Base-by-base conservation (phyloP, 257 asterid species). In the Petunia secreta region DNA sequence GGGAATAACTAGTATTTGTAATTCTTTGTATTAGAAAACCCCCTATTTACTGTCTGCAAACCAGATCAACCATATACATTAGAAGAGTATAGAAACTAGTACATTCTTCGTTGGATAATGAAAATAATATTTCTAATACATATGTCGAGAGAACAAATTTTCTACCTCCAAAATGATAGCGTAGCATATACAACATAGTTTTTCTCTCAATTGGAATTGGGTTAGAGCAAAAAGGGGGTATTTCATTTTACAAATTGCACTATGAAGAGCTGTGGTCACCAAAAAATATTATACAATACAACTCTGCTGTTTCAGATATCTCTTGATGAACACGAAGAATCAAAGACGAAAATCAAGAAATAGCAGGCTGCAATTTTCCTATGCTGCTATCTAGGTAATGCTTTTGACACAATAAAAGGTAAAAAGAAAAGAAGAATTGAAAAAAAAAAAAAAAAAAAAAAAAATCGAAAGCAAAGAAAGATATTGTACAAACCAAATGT, bases 211-310 rank as follows among this genome's bases (percentile, higher is more conserved):
- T 68, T 40, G 25, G 44, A 9, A 41, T 67, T 8, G 54, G 54
- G 8, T 53, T 41, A 66, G 4, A 14, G 43, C 37, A 3, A n/a
- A 6, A 8, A 5, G 66, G 15, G 34, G 41, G 58, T 34, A 77
- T 58, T 65, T 57, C 54, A 76, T 76, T 39, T 69, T 2, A 76
- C 57, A 40, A 60, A 68, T 68, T 68, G 57, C 60, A 71, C 62
- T 65, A 78, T 65, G 59, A 63, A 63, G 15, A 63, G 77, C 6
- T 78, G 63, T 78, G 54, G 81, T 62, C 11, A 40, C 62, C 58
- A 62, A 54, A 46, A 81, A 55, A 74, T 77, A 79, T 84, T 87
- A 80, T 87, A 87, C 87, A 91, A 78, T 78, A 88, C 88, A 87
- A 80, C 84, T 80, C 85, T 83, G 90, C 87, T 41, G 77, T 64